Evolutionary conservation across 257 asterid genomes (phyloP), one percentile per base, ranked within the genome.

Genomic region (Ajuga chamaepitys): DNA sequence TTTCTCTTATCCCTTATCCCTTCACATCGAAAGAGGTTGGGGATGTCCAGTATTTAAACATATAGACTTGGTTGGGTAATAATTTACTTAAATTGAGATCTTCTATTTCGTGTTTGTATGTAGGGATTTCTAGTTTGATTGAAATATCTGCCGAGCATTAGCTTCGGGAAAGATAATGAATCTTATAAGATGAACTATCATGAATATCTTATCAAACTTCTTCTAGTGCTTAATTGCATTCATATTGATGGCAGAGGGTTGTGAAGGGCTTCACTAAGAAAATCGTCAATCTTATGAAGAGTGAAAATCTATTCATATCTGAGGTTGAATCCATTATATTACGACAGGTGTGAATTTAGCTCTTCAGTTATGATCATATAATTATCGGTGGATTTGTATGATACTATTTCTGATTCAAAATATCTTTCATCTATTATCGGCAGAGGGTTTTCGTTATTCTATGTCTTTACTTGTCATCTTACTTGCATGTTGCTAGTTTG

Each of bases 61-160:
- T n/a, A n/a, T n/a, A n/a, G n/a, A n/a, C n/a, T n/a, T n/a, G n/a
- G n/a, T n/a, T n/a, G n/a, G n/a, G n/a, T n/a, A n/a, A n/a, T n/a
- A n/a, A n/a, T n/a, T n/a, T n/a, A n/a, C n/a, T n/a, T n/a, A n/a
- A n/a, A n/a, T 44, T 58, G 50, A 58, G 30, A 35, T 52, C 9
- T 22, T 28, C 42, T 11, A 10, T 7, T 58, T 16, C 25, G 11
- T 34, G 52, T 25, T 32, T 42, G 3, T 69, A 60, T 75, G 61
- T 83, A 88, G 96, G 58, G 98, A 37, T 91, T 91, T 82, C 98
- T 96, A 20, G 98, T 91, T 75, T 91, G 97, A 95, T 81, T 91
- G 50, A 91, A 88, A 77, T 84, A 84, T 76, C 86, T 86, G 14
- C 96, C 96, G 2, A 95, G 93, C 44, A 91, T 91, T 62, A 91